These are phyloP conservation scores for Stagonosporopsis tanaceti DNA, from an alignment of 2,329 filamentous ascomycete species.

Conservation along the genomic window DNA sequence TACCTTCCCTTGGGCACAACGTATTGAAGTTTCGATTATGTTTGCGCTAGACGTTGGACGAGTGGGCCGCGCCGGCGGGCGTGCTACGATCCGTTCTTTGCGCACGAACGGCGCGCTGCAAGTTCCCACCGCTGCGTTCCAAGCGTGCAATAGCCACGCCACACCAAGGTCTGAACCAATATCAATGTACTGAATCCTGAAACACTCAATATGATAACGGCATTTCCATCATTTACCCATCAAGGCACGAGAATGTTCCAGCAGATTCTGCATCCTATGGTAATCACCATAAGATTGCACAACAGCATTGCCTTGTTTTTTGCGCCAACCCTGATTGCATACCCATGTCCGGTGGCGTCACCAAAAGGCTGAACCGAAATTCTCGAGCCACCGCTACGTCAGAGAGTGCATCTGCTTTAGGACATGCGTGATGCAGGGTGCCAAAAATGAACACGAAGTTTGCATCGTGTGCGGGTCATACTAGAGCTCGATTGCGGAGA, in stretches of 20 bases:
- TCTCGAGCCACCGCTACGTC: slow-evolving; percentile 17
- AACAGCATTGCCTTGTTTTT: slow-evolving; percentile 13
- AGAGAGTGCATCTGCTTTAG: slow-evolving; percentile 5
- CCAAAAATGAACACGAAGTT: slow-evolving; percentile 7
- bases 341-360: slow-evolving; percentile 20
- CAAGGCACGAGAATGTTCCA: background rate
- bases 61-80: background rate
- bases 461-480: slow-evolving; percentile 11
- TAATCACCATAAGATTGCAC: slow-evolving; percentile 15
- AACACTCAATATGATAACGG: slow-evolving; percentile 2
- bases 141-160: slow-evolving; percentile 10
- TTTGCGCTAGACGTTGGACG: slow-evolving; percentile 8
- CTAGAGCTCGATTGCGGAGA: slow-evolving; percentile 13
- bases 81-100: background rate
- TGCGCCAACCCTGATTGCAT: slow-evolving; percentile 12
- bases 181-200: slow-evolving; percentile 1
- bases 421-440: slow-evolving; percentile 6
- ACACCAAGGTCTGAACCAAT: slow-evolving; percentile 2
- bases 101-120: slow-evolving; percentile 4
- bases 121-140: slow-evolving; percentile 1
- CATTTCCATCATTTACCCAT: background rate
- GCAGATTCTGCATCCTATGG: slow-evolving; percentile 8
- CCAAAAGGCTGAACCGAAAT: slow-evolving; percentile 2
- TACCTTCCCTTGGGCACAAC: background rate
- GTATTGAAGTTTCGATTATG: slow-evolving; percentile 3